These are phyloP conservation scores for Crithidia thermophila DNA, from an alignment of 208 protist genomes.

Conservation along the genomic window DNA sequence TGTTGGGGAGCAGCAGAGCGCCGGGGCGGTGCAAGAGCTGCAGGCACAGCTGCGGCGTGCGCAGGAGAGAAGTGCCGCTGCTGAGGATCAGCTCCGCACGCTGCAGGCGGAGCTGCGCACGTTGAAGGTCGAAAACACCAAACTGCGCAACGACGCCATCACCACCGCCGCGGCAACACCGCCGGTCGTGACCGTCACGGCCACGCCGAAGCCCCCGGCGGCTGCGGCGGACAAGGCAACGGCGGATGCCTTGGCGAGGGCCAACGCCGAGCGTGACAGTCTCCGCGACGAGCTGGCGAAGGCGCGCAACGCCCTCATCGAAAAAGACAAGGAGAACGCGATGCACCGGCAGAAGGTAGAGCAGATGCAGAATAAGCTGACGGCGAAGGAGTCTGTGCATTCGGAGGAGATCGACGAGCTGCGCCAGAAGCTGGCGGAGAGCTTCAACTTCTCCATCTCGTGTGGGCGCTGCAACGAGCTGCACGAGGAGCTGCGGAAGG, in stretches of 20 bases:
- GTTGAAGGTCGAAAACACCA: conserved; percentile 24
- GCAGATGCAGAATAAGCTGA: conserved; percentile 25
- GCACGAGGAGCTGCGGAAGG: conserved; percentile 30
- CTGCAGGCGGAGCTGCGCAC: conserved; percentile 21
- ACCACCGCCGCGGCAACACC: neutral
- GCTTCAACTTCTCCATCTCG: conserved; percentile 17
- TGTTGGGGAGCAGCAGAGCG: conserved; percentile 18
- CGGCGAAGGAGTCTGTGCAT: conserved; percentile 25
- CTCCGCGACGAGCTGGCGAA: conserved; percentile 45
- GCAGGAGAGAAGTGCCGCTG: conserved; percentile 19
- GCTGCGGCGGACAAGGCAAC: conserved; percentile 10
- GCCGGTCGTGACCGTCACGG: neutral
- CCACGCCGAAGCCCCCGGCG: neutral
- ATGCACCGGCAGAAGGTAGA: conserved; percentile 42
- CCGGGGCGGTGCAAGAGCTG: conserved; percentile 39
- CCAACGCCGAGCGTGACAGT: conserved; percentile 35
- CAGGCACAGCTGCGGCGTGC: conserved; percentile 47
- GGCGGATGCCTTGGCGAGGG: conserved; percentile 18
- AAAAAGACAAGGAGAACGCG: conserved; percentile 53
- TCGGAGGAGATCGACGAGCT: conserved; percentile 17
- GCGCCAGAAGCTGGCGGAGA: conserved; percentile 29
- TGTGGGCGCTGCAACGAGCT: conserved; percentile 27
- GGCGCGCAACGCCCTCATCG: conserved; percentile 41
- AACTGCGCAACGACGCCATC: conserved; percentile 21
- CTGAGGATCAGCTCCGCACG: conserved; percentile 22